Conservation (phyloP, 2,329 filamentous ascomycete genomes). For the Monilinia fructigena region DNA sequence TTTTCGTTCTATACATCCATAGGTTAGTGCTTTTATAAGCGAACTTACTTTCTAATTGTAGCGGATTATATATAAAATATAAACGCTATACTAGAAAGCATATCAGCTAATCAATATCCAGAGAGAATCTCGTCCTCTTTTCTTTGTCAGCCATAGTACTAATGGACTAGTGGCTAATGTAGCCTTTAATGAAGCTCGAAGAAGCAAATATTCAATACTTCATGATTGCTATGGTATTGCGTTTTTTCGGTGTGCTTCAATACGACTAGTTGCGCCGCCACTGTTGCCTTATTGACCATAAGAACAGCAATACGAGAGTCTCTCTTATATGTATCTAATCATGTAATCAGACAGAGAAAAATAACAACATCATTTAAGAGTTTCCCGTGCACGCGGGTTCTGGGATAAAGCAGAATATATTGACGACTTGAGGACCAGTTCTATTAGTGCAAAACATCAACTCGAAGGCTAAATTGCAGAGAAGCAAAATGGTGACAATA, state of each 20-base stretch:
- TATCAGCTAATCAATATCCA: neutral
- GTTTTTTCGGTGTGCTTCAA: neutral
- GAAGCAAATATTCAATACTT: neutral
- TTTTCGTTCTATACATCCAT: too few relatives aligned
- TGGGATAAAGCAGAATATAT: constrained; percentile 19
- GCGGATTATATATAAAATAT: too few relatives aligned
- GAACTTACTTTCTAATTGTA: too few relatives aligned
- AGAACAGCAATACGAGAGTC: neutral
- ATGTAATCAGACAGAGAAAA: constrained; percentile 21
- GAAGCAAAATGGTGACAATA: constrained; percentile 26
- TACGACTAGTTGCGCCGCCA: neutral
- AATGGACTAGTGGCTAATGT: neutral
- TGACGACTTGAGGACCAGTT: constrained; percentile 17
- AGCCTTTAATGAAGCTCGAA: neutral
- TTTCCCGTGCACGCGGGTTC: constrained; percentile 22
- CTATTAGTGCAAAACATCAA: constrained; percentile 22
- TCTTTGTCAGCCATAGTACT: neutral
- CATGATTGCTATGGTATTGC: constrained; percentile 2
- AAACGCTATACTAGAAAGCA: too few relatives aligned
- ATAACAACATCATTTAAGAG: constrained; percentile 24
- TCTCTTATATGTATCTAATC: neutral
- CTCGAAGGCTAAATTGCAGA: constrained; percentile 18
- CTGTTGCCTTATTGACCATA: neutral
- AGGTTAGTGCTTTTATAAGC: too few relatives aligned
- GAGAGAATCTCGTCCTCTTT: neutral